phyloP scores from a whole-genome alignment of 352 stramenopile genomes.

The Aphanomyces cochlioides region DNA sequence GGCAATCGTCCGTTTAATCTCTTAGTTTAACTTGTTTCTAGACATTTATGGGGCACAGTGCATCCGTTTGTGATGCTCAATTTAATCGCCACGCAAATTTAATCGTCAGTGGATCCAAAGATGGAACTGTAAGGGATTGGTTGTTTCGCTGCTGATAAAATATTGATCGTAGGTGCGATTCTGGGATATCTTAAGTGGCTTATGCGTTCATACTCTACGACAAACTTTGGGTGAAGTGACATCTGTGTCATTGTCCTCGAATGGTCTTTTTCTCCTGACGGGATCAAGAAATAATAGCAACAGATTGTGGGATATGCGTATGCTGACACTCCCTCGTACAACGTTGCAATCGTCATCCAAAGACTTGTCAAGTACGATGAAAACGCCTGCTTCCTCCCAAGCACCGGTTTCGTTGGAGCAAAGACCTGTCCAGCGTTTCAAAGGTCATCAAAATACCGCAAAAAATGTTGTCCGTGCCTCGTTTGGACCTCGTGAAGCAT shows the following conservation, averaged over 20 bases:
- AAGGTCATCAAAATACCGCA: slow-evolving; percentile 85
- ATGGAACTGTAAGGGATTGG: slow-evolving; percentile 49
- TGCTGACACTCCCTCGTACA: slow-evolving; percentile 65
- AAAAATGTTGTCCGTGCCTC: slow-evolving; percentile 84
- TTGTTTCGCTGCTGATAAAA: background rate
- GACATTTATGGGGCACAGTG: slow-evolving; percentile 74
- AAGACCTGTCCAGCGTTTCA: slow-evolving; percentile 79
- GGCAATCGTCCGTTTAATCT: background rate
- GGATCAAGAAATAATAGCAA: slow-evolving; percentile 87
- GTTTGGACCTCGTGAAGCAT: slow-evolving; percentile 80
- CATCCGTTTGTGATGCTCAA: slow-evolving; percentile 81
- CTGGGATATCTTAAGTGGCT: slow-evolving; percentile 83
- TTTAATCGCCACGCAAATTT: slow-evolving; percentile 87
- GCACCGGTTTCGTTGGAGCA: slow-evolving; percentile 42
- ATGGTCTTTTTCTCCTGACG: slow-evolving; percentile 74
- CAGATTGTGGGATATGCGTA: slow-evolving; percentile 83
- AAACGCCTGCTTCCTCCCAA: slow-evolving; percentile 32
- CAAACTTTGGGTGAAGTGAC: slow-evolving; percentile 85
- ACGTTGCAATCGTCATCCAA: slow-evolving; percentile 14
- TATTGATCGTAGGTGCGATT: slow-evolving; percentile 43
- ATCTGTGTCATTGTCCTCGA: slow-evolving; percentile 77
- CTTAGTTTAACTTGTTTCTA: background rate
- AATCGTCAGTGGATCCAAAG: slow-evolving; percentile 81
- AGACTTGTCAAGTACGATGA: slow-evolving; percentile 42
- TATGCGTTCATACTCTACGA: slow-evolving; percentile 81